Evolutionary conservation across 306 rosid genomes (phyloP), one percentile per base, ranked within the genome.

Genomic region (Corylus avellana): DNA sequence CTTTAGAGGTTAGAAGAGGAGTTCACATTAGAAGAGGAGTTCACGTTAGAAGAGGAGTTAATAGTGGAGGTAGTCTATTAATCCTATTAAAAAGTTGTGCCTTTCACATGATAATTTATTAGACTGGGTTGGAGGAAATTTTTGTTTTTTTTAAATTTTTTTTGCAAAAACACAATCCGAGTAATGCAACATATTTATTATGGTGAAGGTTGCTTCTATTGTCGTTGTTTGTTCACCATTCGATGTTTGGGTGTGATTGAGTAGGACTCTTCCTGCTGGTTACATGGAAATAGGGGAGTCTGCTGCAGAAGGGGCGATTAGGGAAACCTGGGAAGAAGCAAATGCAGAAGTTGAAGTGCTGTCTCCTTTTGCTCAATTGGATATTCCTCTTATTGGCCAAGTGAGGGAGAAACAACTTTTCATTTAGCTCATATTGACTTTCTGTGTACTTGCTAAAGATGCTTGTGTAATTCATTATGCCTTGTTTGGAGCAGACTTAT

Each of bases 301-400:
- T 2, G 96, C 98, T 71, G 88, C 88, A 73, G 99, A 95, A 83
- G 99, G 99, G 75, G 99, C 99, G 49, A 85, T 84, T 25, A 90
- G 99, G 87, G 99, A 95, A 87, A 95, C 99, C 78, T 77, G 87
- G 92, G 99, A 95, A 82, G 99, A 93, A 90, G 99, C 99, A 78
- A 88, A 88, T 81, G 99, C 99, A 54, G 94, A 95, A 46, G 99
- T 95, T 73, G 97, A 92, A 87, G 91, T 83, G 77, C 80, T 90
- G 56, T 91, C 97, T 58, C 96, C 98, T 77, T 93, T 93, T 91
- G 94, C 96, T 77, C 99, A 95, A 55, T 81, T 95, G 90, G 98
- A 95, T 74, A 91, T 95, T 84, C 99, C 99, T 80, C 85, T 91
- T 55, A 95, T 95, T 75, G 97, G 98, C 59, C 99, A 93, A 86